Evolutionary conservation across 805 yeast species (phyloP).

Genomic region (Starmerella vitae): DNA sequence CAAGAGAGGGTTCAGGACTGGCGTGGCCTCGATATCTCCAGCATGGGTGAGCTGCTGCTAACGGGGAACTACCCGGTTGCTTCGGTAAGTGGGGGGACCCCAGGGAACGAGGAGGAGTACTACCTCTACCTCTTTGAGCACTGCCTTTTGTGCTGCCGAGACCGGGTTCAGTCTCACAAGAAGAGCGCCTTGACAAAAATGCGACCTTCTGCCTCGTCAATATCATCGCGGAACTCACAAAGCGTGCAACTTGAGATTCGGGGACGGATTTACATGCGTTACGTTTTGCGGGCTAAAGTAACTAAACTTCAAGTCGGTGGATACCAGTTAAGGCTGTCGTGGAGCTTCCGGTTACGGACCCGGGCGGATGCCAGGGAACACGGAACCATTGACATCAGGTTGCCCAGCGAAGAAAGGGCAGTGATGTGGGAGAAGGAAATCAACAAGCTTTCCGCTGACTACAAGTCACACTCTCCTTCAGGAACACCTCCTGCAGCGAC

Average conservation of each 20-base stretch:
- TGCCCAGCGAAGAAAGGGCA: slow-evolving; percentile 70
- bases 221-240: slow-evolving; percentile 12
- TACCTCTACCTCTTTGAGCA: slow-evolving; percentile 79
- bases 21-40: slow-evolving; percentile 71
- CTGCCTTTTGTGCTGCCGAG: slow-evolving; percentile 51
- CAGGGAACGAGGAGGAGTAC: slow-evolving; percentile 72
- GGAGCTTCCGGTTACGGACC: slow-evolving; percentile 25
- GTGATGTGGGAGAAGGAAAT: slow-evolving; percentile 56
- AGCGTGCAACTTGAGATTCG: slow-evolving; percentile 40
- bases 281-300: slow-evolving; percentile 36
- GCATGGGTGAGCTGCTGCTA: slow-evolving; percentile 73
- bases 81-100: slow-evolving; percentile 23
- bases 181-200: slow-evolving; percentile 39
- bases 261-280: slow-evolving; percentile 71
- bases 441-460: slow-evolving; percentile 5
- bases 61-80: slow-evolving; percentile 46
- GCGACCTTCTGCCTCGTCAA: slow-evolving; percentile 28
- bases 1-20: slow-evolving; percentile 71
- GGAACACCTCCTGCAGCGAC: not conserved
- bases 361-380: slow-evolving; percentile 60
- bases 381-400: slow-evolving; percentile 71
- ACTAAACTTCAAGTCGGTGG: slow-evolving; percentile 24
- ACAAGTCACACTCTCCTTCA: not conserved
- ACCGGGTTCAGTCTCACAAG: slow-evolving; percentile 35
- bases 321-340: slow-evolving; percentile 24